A percentile compares a stretch with the other conserved stretches of the same genome.
Evolutionary conservation across 208 protist species (phyloP).

Genomic region (Acanthamoeba triangularis): DNA sequence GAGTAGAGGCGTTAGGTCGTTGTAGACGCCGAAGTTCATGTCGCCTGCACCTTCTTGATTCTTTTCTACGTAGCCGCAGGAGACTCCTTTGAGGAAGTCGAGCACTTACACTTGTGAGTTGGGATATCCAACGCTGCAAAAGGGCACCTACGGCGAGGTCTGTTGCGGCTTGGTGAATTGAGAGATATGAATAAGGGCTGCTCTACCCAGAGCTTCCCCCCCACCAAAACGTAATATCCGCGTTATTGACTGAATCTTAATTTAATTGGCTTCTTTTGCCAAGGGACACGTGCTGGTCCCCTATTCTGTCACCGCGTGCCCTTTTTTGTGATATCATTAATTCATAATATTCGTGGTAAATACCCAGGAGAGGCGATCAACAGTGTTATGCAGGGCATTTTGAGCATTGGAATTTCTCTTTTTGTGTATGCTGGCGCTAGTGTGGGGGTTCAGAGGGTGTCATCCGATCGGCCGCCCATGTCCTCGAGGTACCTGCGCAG

Average conservation of each 20-base stretch:
- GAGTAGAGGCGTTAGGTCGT: slow-evolving; percentile 19
- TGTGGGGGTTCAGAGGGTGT: background rate
- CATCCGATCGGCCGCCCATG: background rate
- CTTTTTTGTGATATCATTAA: too few species aligned
- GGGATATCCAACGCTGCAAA: too few species aligned
- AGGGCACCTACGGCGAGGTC: background rate
- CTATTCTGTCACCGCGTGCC: too few species aligned
- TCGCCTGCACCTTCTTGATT: background rate
- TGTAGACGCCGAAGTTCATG: slow-evolving; percentile 28
- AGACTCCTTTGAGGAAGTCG: too few species aligned
- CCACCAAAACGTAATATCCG: background rate
- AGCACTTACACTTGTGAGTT: too few species aligned
- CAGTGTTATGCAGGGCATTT: background rate
- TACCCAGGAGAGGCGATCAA: too few species aligned
- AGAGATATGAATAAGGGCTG: background rate
- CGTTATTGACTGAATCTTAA: background rate
- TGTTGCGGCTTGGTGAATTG: background rate
- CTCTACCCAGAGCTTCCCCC: background rate
- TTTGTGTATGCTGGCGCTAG: background rate
- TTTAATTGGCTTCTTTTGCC: background rate
- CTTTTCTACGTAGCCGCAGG: background rate
- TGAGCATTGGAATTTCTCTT: background rate
- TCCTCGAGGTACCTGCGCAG: slow-evolving; percentile 37
- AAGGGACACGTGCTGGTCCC: background rate
- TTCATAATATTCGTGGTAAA: too few species aligned